Base-by-base conservation (phyloP, 371 early-diverging fungal genomes). In the Mucor ambiguus region DNA sequence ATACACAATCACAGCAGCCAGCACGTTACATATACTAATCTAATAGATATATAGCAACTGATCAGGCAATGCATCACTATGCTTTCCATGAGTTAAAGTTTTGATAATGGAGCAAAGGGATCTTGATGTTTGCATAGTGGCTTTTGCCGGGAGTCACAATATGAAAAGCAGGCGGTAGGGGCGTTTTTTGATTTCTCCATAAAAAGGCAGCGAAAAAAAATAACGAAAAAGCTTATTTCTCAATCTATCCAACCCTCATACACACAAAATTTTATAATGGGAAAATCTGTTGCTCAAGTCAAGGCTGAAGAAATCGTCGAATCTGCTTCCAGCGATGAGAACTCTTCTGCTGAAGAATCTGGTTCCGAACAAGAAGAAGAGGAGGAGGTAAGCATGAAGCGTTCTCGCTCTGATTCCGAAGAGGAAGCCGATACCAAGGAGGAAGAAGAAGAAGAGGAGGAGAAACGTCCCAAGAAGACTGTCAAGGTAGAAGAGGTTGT, bases 221-320 rank as follows among this genome's bases (percentile, higher is more conserved):
- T n/a, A 24, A 20, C 18, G 26, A 32, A 48, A 48, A 46, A 22
- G 29, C 30, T 20, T 18, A 32, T 46, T 32, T 44, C 22, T 33
- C 33, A 44, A 63, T 55, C 29, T 22, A 37, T 43, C 18, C 28
- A 29, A 29, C 41, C 22, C 18, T 44, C 44, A 44, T 3, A 44
- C 16, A 38, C 8, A 28, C 12, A 4, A 54, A 26, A 55, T 43
- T 43, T 26, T 30, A 43, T 61, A 61, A 67, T 67, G 86, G 98
- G 97, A 68, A 90, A 93, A 63, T 95, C 95, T 76, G 92, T 93
- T 46, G 98, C 97, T 58, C 96, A 95, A 82, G 95, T 97, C 14
- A 97, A 97, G 78, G 86, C 97, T 58, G 98, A 98, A 70, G 97
- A 97, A 79, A 83, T 97, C 46, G 26, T 37, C 26, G 48, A 61